These are phyloP conservation scores for Xylaria sp. DNA, from an alignment of 2,329 filamentous ascomycete species.

Conservation along the genomic window DNA sequence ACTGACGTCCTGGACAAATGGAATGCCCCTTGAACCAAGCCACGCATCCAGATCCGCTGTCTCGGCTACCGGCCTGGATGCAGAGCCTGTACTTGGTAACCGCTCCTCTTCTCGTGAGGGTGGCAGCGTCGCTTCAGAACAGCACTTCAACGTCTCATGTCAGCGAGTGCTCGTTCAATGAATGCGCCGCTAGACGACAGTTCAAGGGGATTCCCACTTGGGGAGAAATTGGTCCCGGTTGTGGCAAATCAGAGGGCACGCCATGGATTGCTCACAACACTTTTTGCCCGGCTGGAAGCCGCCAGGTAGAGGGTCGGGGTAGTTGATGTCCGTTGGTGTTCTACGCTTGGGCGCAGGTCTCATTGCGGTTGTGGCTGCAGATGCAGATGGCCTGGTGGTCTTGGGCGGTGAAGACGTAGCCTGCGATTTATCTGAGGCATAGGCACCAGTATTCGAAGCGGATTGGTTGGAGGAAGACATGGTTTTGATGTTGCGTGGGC, in stretches of 20 bases:
- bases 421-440: constrained; percentile 22
- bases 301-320: constrained; percentile 43
- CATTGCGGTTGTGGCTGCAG: constrained; percentile 23
- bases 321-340: constrained; percentile 40
- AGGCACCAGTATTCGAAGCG: background rate
- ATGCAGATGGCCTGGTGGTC: constrained; percentile 17
- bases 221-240: background rate
- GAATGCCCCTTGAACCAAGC: background rate
- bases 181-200: background rate
- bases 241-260: background rate
- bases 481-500: constrained; percentile 4
- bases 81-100: background rate
- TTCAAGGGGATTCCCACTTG: background rate
- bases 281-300: constrained; percentile 47
- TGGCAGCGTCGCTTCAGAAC: constrained; percentile 12
- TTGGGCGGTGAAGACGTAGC: constrained; percentile 6
- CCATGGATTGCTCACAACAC: constrained; percentile 25
- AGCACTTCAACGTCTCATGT: constrained; percentile 25
- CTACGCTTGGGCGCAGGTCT: constrained; percentile 32
- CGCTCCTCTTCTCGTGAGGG: background rate
- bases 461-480: constrained; percentile 20
- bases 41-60: background rate
- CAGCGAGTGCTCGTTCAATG: constrained; percentile 11
- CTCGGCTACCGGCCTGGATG: background rate
- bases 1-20: background rate